phyloP scores from a whole-genome alignment of 805 yeast genomes.

The Cyberlindnera mrakii region DNA sequence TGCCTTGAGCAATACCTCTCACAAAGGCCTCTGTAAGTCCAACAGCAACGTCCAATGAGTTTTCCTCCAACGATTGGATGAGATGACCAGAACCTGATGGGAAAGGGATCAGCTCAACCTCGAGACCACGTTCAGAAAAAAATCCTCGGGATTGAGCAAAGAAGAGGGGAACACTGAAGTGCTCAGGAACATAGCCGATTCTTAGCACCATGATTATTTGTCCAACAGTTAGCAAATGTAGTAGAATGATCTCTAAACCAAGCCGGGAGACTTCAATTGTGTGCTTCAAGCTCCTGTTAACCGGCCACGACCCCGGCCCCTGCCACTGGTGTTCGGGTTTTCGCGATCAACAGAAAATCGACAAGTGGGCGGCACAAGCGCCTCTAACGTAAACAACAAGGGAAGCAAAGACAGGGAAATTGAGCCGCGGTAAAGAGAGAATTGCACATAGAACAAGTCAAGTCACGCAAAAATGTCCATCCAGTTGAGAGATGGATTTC shows the following conservation, averaged over 20 bases:
- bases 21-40: slow-evolving; percentile 92
- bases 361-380: neutral
- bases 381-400: neutral
- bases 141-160: slow-evolving; percentile 60
- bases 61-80: slow-evolving; percentile 60
- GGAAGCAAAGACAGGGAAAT: neutral
- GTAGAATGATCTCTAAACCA: no score
- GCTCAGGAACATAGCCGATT: slow-evolving; percentile 89
- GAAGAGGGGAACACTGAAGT: slow-evolving; percentile 80
- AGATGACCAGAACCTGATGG: slow-evolving; percentile 88
- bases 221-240: neutral
- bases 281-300: neutral
- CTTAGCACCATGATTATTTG: slow-evolving; percentile 27
- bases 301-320: no score
- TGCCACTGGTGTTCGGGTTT: no score
- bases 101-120: slow-evolving; percentile 58
- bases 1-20: slow-evolving; percentile 61
- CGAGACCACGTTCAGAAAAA: slow-evolving; percentile 42
- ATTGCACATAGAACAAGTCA: slow-evolving; percentile 1
- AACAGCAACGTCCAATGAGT: slow-evolving; percentile 70
- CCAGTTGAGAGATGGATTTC: slow-evolving; percentile 49
- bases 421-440: neutral
- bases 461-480: slow-evolving; percentile 42
- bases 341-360: no score
- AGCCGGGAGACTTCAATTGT: no score